Conservation (phyloP, 306 rosid genomes). For the Quercus variabilis region DNA sequence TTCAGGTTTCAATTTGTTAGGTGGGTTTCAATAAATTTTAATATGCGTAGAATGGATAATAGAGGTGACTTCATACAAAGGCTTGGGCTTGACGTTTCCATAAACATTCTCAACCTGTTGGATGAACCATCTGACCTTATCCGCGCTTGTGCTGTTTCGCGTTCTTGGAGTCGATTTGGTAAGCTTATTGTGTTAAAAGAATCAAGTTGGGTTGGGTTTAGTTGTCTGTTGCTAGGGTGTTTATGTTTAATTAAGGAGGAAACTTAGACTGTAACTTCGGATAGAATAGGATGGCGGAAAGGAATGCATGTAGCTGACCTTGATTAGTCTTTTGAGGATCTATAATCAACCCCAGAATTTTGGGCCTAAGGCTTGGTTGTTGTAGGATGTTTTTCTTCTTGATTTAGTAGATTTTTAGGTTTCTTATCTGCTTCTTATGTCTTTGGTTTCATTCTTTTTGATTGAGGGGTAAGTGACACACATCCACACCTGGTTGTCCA, state of each 20-base stretch:
- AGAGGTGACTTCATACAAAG: conserved; percentile 34
- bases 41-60: conserved; percentile 35
- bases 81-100: conserved; percentile 52
- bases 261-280: too few relatives aligned
- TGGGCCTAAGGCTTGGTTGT: too few relatives aligned
- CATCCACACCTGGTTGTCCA: too few relatives aligned
- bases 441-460: neutral
- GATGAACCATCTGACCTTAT: conserved; percentile 66
- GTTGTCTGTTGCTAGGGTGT: neutral
- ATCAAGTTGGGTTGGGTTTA: conserved; percentile 1
- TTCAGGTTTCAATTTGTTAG: conserved; percentile 3
- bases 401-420: neutral
- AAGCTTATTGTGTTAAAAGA: conserved; percentile 19
- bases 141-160: conserved; percentile 44
- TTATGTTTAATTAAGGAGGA: neutral
- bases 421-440: neutral
- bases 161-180: conserved; percentile 56
- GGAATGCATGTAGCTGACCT: too few relatives aligned
- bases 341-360: too few relatives aligned
- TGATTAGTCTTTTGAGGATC: too few relatives aligned
- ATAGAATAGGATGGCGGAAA: too few relatives aligned
- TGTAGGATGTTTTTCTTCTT: neutral
- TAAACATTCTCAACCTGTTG: conserved; percentile 43
- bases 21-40: conserved; percentile 23
- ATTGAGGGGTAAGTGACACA: too few relatives aligned